Conservation (phyloP, 2,329 filamentous ascomycete species). For the Teratosphaeriaceae sp. region DNA sequence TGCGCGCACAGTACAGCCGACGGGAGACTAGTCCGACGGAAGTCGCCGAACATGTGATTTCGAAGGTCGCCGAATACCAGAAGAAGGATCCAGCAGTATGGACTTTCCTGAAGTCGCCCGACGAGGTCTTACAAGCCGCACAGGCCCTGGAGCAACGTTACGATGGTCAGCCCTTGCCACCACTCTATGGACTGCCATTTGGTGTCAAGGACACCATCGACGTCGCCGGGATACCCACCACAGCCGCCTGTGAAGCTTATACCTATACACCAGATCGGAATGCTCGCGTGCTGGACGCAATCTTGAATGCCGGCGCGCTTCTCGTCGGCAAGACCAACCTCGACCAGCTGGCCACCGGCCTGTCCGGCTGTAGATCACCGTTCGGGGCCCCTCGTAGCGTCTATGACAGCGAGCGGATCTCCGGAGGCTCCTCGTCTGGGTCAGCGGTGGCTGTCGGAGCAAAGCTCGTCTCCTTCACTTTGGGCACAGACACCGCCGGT, state of each 20-base stretch:
- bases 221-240: conserved; percentile 45
- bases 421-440: conserved; percentile 52
- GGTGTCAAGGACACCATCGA: conserved; percentile 53
- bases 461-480: conserved; percentile 47
- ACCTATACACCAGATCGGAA: conserved; percentile 43
- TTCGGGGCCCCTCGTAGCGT: conserved; percentile 51
- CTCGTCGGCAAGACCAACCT: conserved; percentile 57
- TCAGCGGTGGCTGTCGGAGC: conserved; percentile 49
- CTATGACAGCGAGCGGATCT: conserved; percentile 45
- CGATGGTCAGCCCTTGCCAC: conserved; percentile 36
- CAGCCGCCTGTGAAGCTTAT: conserved; percentile 46
- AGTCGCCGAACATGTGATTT: conserved; percentile 40
- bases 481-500: conserved; percentile 53
- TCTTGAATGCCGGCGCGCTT: conserved; percentile 48
- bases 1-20: conserved; percentile 39
- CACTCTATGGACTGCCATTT: conserved; percentile 52
- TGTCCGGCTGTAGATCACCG: conserved; percentile 53
- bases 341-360: conserved; percentile 57
- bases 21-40: conserved; percentile 38
- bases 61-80: conserved; percentile 45
- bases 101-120: conserved; percentile 39
- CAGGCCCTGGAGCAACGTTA: conserved; percentile 36
- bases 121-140: conserved; percentile 36
- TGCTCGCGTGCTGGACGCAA: conserved; percentile 44
- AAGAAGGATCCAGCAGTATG: conserved; percentile 45